Evolutionary conservation across 2,329 filamentous ascomycete species (phyloP).

Genomic region (Rhynchosporium agropyri): DNA sequence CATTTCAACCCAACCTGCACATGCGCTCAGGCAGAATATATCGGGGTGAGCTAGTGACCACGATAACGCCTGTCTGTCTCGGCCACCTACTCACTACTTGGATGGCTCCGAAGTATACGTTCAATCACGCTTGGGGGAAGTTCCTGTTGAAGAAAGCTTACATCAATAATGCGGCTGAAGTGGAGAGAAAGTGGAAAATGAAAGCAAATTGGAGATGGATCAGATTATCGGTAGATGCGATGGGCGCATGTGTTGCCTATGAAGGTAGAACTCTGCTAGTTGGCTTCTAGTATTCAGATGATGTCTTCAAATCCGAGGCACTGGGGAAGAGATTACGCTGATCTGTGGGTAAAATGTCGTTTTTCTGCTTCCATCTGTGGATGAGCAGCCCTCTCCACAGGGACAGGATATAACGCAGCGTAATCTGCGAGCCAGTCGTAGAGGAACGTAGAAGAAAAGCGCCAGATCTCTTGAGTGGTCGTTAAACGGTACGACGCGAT

Average conservation of each 20-base stretch:
- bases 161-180: conserved; percentile 1
- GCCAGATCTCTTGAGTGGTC: too few relatives aligned
- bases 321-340: too few relatives aligned
- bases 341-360: too few relatives aligned
- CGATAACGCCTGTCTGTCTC: conserved; percentile 10
- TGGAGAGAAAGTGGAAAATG: conserved; percentile 19
- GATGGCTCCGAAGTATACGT: conserved; percentile 23
- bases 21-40: conserved; percentile 6
- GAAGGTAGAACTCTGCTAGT: neutral
- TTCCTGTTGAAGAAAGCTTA: conserved; percentile 16
- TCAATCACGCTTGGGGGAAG: conserved; percentile 24
- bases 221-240: conserved; percentile 3
- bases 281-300: too few relatives aligned
- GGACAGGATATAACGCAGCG: too few relatives aligned
- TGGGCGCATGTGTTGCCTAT: conserved; percentile 20
- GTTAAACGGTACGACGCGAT: too few relatives aligned
- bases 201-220: conserved; percentile 22
- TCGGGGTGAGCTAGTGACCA: too few relatives aligned
- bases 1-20: conserved; percentile 19
- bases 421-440: too few relatives aligned
- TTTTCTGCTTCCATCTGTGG: too few relatives aligned
- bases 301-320: too few relatives aligned
- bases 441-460: too few relatives aligned
- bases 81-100: conserved; percentile 23
- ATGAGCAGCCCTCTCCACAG: too few relatives aligned